phyloP scores from a whole-genome alignment of 1,284 basidiomycete genomes.

The Schizopora paradoxa region DNA sequence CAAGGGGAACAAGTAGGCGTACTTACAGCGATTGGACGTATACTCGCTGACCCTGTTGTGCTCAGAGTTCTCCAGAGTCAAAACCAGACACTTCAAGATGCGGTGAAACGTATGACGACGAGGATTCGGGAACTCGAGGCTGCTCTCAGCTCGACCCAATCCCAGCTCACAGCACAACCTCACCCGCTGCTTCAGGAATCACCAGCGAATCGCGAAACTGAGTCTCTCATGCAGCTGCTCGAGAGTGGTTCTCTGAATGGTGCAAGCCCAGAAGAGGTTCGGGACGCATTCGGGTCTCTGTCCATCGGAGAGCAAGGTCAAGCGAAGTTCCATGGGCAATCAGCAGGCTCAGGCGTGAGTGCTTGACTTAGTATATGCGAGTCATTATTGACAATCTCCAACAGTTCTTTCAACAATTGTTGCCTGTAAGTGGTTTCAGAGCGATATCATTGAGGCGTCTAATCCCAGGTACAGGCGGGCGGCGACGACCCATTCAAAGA shows the following conservation, averaged over 20 bases:
- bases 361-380: slow-evolving; percentile 1
- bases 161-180: slow-evolving; percentile 16
- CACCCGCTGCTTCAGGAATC: slow-evolving; percentile 14
- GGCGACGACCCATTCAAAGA: too few species aligned
- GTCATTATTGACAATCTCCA: slow-evolving; percentile 15
- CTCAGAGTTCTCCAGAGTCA: slow-evolving; percentile 17
- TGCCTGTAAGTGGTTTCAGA: neutral
- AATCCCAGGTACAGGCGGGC: slow-evolving; percentile 15
- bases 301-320: slow-evolving; percentile 42
- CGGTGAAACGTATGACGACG: slow-evolving; percentile 10
- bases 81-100: slow-evolving; percentile 14
- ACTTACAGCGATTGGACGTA: neutral
- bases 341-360: slow-evolving; percentile 40
- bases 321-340: slow-evolving; percentile 42
- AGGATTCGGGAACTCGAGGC: slow-evolving; percentile 14
- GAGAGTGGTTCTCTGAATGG: neutral
- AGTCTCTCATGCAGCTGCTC: too few species aligned
- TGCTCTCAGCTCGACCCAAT: slow-evolving; percentile 13
- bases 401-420: slow-evolving; percentile 23
- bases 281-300: slow-evolving; percentile 36
- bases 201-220: slow-evolving; percentile 6
- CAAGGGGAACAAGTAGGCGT: slow-evolving; percentile 44
- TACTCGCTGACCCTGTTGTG: neutral
- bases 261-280: slow-evolving; percentile 17
- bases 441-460: neutral